These are phyloP conservation scores for Citrus hindsii DNA, from an alignment of 345 rosid genomes.

Conservation along the genomic window DNA sequence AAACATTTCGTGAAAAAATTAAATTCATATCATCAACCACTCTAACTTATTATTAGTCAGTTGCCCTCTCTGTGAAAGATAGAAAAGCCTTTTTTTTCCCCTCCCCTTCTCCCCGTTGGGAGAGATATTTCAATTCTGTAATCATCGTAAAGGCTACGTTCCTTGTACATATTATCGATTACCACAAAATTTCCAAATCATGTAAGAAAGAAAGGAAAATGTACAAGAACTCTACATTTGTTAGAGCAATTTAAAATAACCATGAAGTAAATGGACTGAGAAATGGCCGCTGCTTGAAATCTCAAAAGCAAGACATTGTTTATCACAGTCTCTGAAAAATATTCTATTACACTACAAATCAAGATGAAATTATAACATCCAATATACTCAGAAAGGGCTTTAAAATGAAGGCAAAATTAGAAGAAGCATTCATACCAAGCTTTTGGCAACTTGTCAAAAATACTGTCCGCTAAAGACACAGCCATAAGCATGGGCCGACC, in stretches of 20 bases:
- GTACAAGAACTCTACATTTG: background rate
- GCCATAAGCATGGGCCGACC: slow-evolving; percentile 90
- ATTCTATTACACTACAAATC: background rate
- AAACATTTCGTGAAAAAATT: background rate
- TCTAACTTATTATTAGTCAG: background rate
- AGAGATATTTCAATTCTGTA: background rate
- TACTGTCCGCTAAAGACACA: slow-evolving; percentile 46
- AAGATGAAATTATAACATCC: background rate
- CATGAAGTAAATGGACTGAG: background rate
- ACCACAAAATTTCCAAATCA: background rate
- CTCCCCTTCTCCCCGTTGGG: background rate
- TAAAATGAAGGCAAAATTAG: background rate
- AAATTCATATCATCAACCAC: background rate
- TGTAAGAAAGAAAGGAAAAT: background rate
- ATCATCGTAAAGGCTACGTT: background rate
- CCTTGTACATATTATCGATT: background rate
- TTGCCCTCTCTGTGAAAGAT: background rate
- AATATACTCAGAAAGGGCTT: background rate
- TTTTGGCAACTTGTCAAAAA: slow-evolving; percentile 65
- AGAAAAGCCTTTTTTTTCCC: background rate
- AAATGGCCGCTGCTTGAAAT: background rate
- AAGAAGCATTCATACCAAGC: slow-evolving; percentile 61
- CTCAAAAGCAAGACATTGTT: background rate
- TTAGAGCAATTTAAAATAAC: background rate
- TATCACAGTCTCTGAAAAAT: background rate